Conservation (phyloP, 106 monocot genomes). For the Dendrobium catenatum region DNA sequence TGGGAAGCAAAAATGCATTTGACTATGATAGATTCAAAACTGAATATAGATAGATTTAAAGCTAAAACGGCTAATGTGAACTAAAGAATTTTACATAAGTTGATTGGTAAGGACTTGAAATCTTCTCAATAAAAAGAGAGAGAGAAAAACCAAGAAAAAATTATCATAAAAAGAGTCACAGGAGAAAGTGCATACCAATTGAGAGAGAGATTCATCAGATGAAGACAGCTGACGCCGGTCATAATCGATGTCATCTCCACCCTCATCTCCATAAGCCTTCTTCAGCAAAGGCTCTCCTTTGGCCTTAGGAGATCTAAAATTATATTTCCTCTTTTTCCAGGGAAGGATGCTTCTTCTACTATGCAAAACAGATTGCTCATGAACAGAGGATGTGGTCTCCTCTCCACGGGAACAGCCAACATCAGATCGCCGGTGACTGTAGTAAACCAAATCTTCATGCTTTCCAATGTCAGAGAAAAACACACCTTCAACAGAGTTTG, state of each 20-base stretch:
- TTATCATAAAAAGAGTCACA: slow-evolving; percentile 1
- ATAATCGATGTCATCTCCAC: slow-evolving; percentile 86
- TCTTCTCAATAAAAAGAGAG: neutral
- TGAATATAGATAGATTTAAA: neutral
- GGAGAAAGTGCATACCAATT: slow-evolving; percentile 21
- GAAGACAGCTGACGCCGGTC: slow-evolving; percentile 68
- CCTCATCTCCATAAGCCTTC: slow-evolving; percentile 58
- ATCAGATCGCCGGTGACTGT: slow-evolving; percentile 43
- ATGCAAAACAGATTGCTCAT: slow-evolving; percentile 16
- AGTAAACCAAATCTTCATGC: slow-evolving; percentile 48
- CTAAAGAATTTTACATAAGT: neutral
- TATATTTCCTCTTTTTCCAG: slow-evolving; percentile 48
- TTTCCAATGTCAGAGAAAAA: slow-evolving; percentile 3
- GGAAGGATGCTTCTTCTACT: slow-evolving; percentile 53
- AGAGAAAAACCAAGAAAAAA: neutral
- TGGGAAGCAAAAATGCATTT: neutral
- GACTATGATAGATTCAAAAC: neutral
- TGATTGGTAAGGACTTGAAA: neutral
- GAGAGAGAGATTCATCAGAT: slow-evolving; percentile 58
- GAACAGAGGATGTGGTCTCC: slow-evolving; percentile 21
- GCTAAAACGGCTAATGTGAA: neutral
- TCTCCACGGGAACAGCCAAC: slow-evolving; percentile 26
- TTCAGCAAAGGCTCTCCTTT: slow-evolving; percentile 82
- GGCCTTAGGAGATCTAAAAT: slow-evolving; percentile 10
- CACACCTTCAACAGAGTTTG: slow-evolving; percentile 33